Evolutionary conservation across 1,284 basidiomycete species (phyloP).

Genomic region (Kalmanozyma brasiliensis): DNA sequence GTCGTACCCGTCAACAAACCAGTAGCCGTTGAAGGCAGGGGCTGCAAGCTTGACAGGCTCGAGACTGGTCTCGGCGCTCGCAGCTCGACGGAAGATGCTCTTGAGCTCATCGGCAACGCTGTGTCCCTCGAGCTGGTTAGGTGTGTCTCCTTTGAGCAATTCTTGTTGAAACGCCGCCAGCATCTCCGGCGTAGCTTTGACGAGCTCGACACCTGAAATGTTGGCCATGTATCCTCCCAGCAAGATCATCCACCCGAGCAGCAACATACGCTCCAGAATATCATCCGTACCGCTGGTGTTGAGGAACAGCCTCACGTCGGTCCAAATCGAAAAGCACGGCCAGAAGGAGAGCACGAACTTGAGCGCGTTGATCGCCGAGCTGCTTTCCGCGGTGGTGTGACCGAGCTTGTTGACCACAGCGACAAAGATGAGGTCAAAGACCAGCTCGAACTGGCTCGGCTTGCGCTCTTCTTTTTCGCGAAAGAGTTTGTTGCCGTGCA

Average conservation of each 20-base stretch:
- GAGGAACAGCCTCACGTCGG: slow-evolving; percentile 59
- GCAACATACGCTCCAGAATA: slow-evolving; percentile 57
- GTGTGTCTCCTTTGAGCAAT: slow-evolving; percentile 17
- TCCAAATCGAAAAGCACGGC: slow-evolving; percentile 62
- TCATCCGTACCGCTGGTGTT: slow-evolving; percentile 67
- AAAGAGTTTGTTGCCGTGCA: slow-evolving; percentile 62
- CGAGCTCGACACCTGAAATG: slow-evolving; percentile 49
- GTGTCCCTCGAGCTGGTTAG: slow-evolving; percentile 9
- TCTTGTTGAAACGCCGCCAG: slow-evolving; percentile 16
- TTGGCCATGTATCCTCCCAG: slow-evolving; percentile 65
- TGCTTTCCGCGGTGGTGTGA: slow-evolving; percentile 58
- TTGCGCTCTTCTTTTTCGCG: slow-evolving; percentile 63
- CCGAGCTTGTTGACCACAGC: slow-evolving; percentile 56
- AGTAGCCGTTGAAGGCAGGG: slow-evolving; percentile 44
- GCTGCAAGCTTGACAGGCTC: slow-evolving; percentile 19
- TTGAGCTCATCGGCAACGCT: slow-evolving; percentile 14
- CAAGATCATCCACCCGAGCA: slow-evolving; percentile 65
- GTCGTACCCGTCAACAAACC: slow-evolving; percentile 54
- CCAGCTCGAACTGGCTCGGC: slow-evolving; percentile 65
- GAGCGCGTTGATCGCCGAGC: slow-evolving; percentile 59
- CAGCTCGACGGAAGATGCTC: slow-evolving; percentile 21
- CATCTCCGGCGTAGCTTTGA: slow-evolving; percentile 33
- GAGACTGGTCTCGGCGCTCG: background rate
- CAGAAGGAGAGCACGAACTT: slow-evolving; percentile 66
- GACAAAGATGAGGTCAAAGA: slow-evolving; percentile 66